These are phyloP conservation scores for Hamamelis virginiana DNA, from an alignment of 164 flowering plant species.

Conservation along the genomic window DNA sequence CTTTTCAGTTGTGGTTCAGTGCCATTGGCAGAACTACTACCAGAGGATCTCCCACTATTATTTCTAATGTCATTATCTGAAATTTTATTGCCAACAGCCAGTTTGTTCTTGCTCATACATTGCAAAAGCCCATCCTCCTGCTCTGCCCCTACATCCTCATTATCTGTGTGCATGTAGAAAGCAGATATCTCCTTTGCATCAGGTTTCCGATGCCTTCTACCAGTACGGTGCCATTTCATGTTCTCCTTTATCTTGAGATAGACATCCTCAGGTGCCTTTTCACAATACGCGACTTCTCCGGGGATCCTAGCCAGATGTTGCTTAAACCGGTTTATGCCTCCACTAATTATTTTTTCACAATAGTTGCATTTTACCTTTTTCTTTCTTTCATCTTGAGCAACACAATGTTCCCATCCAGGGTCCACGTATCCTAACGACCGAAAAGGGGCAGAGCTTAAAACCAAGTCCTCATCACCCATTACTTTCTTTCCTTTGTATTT, in stretches of 20 bases:
- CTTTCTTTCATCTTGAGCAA: slow-evolving; percentile 34
- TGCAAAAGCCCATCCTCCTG: slow-evolving; percentile 19
- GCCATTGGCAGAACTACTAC: no score
- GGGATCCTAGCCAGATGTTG: slow-evolving; percentile 39
- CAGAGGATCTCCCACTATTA: slow-evolving; percentile 13
- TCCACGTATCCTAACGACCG: slow-evolving; percentile 32
- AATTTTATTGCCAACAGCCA: slow-evolving; percentile 12
- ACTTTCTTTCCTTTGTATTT: slow-evolving; percentile 27
- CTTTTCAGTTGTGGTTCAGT: slow-evolving; percentile 21
- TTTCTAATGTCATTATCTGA: slow-evolving; percentile 15
- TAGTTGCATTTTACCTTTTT: slow-evolving; percentile 38
- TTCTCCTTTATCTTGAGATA: slow-evolving; percentile 33
- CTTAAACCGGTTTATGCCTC: slow-evolving; percentile 37
- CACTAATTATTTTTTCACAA: slow-evolving; percentile 34
- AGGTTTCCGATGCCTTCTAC: slow-evolving; percentile 29
- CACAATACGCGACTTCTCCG: slow-evolving; percentile 39
- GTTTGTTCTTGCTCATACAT: slow-evolving; percentile 15
- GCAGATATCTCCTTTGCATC: slow-evolving; percentile 22
- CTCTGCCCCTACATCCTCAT: slow-evolving; percentile 23
- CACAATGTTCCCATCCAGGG: slow-evolving; percentile 38
- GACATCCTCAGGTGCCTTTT: slow-evolving; percentile 33
- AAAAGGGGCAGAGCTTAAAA: slow-evolving; percentile 23
- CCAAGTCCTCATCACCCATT: slow-evolving; percentile 18
- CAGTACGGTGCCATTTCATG: slow-evolving; percentile 43
- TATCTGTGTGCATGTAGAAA: slow-evolving; percentile 19